These are phyloP conservation scores for Fusarium haematococcum DNA, from an alignment of 2,329 filamentous ascomycete genomes.

Conservation along the genomic window DNA sequence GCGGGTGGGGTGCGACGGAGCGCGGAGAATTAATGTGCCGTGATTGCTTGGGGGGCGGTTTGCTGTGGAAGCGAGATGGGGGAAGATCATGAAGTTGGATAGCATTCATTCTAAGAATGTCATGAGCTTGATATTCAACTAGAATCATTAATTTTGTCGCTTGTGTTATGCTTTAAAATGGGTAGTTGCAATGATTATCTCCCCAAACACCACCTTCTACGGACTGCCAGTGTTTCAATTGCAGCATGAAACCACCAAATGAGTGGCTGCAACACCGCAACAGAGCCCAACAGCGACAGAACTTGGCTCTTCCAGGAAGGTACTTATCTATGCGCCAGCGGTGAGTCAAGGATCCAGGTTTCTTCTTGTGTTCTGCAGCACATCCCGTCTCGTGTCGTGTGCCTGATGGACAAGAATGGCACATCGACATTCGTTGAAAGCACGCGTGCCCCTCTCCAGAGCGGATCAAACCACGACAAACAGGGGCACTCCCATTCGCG, in stretches of 20 bases:
- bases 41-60: not conserved
- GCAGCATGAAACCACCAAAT: not conserved
- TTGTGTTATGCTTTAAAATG: not conserved
- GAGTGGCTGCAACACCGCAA: not conserved
- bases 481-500: conserved; percentile 29
- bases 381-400: conserved; percentile 31
- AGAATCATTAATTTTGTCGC: not conserved
- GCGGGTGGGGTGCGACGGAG: conserved; percentile 12
- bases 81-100: not conserved
- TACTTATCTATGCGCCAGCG: not conserved
- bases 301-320: not conserved
- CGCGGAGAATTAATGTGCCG: conserved; percentile 48
- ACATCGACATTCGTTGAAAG: conserved; percentile 7
- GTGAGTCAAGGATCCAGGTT: conserved; percentile 13
- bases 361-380: not conserved
- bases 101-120: not conserved
- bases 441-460: conserved; percentile 4
- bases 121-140: not conserved
- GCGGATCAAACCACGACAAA: conserved; percentile 36
- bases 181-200: not conserved
- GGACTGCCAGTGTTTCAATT: not conserved
- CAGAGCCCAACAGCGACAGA: not conserved
- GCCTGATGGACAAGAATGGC: conserved; percentile 17
- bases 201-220: not conserved
- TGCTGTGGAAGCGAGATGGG: not conserved